These are phyloP conservation scores for Aureobasidium sp. DNA, from an alignment of 2,329 filamentous ascomycete species.

Conservation along the genomic window DNA sequence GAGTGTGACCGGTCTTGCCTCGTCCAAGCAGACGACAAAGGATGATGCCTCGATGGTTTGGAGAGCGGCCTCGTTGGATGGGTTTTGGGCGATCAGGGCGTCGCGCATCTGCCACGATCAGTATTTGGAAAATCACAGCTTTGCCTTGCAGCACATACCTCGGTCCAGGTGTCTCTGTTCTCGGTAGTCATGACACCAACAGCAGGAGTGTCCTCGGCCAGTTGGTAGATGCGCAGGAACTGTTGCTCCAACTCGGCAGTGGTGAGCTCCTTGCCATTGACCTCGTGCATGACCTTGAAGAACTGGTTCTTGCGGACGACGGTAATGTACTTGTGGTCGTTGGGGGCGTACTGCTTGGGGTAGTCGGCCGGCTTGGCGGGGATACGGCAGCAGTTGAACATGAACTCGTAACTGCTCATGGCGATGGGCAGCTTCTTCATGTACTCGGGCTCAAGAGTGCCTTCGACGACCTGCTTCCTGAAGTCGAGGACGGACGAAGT, in stretches of 20 bases:
- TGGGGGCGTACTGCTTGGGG: conserved; percentile 68
- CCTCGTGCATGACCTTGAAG: conserved; percentile 81
- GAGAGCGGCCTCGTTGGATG: conserved; percentile 70
- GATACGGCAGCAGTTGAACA: conserved; percentile 93
- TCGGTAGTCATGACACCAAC: conserved; percentile 83
- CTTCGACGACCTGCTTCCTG: conserved; percentile 81
- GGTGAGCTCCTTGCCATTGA: conserved; percentile 78
- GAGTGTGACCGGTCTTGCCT: conserved; percentile 81
- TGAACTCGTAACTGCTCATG: conserved; percentile 98
- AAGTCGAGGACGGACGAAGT: conserved; percentile 82
- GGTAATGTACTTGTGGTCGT: conserved; percentile 78
- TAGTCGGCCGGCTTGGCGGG: conserved; percentile 76
- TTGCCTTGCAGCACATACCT: conserved; percentile 39
- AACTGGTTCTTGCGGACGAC: conserved; percentile 94
- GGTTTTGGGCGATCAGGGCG: conserved; percentile 66
- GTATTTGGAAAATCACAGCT: background rate
- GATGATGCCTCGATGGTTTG: conserved; percentile 80
- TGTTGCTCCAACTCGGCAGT: conserved; percentile 83
- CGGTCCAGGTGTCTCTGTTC: conserved; percentile 89
- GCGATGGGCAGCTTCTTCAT: conserved; percentile 97
- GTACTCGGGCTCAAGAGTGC: conserved; percentile 88
- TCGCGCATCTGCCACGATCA: conserved; percentile 48
- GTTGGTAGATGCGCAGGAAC: conserved; percentile 76
- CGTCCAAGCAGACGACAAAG: conserved; percentile 89
- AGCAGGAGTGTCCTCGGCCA: conserved; percentile 63